phyloP scores from a whole-genome alignment of 352 stramenopile genomes.

The Phytophthora hybrid region DNA sequence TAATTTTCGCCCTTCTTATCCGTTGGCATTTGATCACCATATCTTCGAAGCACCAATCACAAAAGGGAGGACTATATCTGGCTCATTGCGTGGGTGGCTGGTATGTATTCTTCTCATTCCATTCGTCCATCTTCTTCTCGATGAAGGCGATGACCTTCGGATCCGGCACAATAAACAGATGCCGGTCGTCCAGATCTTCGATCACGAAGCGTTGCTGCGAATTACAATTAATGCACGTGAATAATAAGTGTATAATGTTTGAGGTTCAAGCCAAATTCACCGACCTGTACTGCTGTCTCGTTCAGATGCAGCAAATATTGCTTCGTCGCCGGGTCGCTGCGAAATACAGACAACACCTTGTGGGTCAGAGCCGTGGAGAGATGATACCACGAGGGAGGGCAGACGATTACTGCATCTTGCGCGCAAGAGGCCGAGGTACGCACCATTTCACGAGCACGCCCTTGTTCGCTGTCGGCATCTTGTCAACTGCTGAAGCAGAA shows the following conservation, averaged over 20 bases:
- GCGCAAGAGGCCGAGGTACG: not conserved
- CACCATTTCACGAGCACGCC: conserved; percentile 89
- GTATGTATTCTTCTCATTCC: conserved; percentile 91
- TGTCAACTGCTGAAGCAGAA: not conserved
- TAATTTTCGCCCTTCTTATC: not conserved
- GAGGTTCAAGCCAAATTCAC: not conserved
- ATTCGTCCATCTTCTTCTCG: conserved; percentile 91
- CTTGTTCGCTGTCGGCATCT: conserved; percentile 86
- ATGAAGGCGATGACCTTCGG: conserved; percentile 86
- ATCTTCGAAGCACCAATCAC: not conserved
- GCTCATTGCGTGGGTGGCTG: conserved; percentile 68
- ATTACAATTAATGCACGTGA: conserved; percentile 2
- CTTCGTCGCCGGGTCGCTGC: conserved; percentile 85
- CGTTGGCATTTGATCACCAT: not conserved
- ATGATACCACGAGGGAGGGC: not conserved
- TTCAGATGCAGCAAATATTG: conserved; percentile 89
- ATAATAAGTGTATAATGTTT: not conserved
- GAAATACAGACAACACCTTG: conserved; percentile 8
- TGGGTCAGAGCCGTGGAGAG: conserved; percentile 4
- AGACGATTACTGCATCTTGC: not conserved
- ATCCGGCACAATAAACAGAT: conserved; percentile 89
- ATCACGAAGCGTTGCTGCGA: conserved; percentile 86
- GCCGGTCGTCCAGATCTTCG: conserved; percentile 85
- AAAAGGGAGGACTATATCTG: not conserved
- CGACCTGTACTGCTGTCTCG: conserved; percentile 83